Evolutionary conservation across 2,329 filamentous ascomycete species (phyloP).

Genomic region (Diaporthe humulicola): DNA sequence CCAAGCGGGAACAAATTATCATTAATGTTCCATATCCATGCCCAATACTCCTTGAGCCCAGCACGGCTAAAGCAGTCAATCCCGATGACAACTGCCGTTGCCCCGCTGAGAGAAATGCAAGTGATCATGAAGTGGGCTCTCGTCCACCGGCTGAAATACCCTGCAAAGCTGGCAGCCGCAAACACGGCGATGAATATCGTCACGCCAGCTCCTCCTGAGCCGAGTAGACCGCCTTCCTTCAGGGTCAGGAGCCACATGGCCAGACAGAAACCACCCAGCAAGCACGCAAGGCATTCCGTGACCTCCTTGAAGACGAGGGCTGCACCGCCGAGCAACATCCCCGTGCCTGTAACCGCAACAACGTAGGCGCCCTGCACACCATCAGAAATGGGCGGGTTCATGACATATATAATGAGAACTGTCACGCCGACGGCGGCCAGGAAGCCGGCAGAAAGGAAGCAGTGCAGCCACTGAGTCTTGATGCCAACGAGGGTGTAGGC

Average conservation of each 20-base stretch:
- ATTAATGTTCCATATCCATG: constrained; percentile 90
- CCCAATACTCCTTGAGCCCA: constrained; percentile 97
- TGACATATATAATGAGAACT: constrained; percentile 89
- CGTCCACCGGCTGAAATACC: constrained; percentile 85
- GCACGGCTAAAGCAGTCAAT: constrained; percentile 92
- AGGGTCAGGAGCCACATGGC: constrained; percentile 93
- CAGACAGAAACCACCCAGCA: constrained; percentile 87
- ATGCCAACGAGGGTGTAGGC: constrained; percentile 83
- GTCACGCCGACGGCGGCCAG: constrained; percentile 80
- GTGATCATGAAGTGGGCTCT: constrained; percentile 82
- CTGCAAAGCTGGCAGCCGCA: constrained; percentile 74
- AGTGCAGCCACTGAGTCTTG: constrained; percentile 83
- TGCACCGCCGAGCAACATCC: constrained; percentile 78
- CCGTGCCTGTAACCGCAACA: constrained; percentile 80
- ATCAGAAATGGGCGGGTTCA: constrained; percentile 81
- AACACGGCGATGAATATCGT: constrained; percentile 83
- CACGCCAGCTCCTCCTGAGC: constrained; percentile 68
- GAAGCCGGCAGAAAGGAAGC: constrained; percentile 84
- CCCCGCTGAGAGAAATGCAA: constrained; percentile 83
- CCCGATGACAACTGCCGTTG: constrained; percentile 83
- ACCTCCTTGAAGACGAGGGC: constrained; percentile 87
- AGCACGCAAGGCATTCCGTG: constrained; percentile 83
- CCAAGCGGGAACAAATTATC: constrained; percentile 82
- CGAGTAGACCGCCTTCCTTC: constrained; percentile 80
- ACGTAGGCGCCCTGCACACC: constrained; percentile 89